Percentiles rank a stretch among this genome's conserved stretches.
phyloP scores from a whole-genome alignment of 352 stramenopile genomes.

The Phytophthora pistaciae region DNA sequence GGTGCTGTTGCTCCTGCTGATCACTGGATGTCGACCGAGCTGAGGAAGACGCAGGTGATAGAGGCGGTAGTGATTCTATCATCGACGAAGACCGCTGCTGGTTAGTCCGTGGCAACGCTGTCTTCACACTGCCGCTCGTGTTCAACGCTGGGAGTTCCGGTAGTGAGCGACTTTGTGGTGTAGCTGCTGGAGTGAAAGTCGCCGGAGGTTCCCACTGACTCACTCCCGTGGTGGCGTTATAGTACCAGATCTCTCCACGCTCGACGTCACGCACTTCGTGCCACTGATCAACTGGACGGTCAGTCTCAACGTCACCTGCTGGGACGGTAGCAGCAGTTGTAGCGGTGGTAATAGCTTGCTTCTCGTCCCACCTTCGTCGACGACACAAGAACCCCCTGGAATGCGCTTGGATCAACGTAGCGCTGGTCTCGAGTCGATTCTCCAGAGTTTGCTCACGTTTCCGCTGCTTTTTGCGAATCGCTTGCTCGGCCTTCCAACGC shows the following conservation, averaged over 20 bases:
- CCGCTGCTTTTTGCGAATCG: slow-evolving; percentile 31
- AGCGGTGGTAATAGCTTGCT: slow-evolving; percentile 1
- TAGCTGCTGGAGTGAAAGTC: slow-evolving; percentile 26
- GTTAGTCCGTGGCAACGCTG: slow-evolving; percentile 8
- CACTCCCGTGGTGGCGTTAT: slow-evolving; percentile 72
- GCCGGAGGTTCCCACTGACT: slow-evolving; percentile 80
- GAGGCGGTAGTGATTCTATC: slow-evolving; percentile 24
- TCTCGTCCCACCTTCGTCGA: slow-evolving; percentile 34
- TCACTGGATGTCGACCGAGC: slow-evolving; percentile 42
- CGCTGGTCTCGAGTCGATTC: slow-evolving; percentile 62
- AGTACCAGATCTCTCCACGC: slow-evolving; percentile 81
- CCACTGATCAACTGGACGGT: slow-evolving; percentile 48
- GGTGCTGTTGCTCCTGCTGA: slow-evolving; percentile 32
- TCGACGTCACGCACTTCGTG: slow-evolving; percentile 80
- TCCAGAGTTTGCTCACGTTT: slow-evolving; percentile 22
- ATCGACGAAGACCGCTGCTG: slow-evolving; percentile 17
- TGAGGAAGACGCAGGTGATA: slow-evolving; percentile 51
- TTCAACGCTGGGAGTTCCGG: slow-evolving; percentile 36
- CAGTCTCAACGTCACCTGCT: not conserved
- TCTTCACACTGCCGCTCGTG: slow-evolving; percentile 3
- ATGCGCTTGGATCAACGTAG: slow-evolving; percentile 74
- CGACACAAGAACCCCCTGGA: slow-evolving; percentile 63
- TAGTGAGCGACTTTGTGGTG: slow-evolving; percentile 19
- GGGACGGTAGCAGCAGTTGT: not conserved
- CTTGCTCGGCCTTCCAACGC: slow-evolving; percentile 19